Evolutionary conservation across 169 alveolate genomes (phyloP).

Genomic region (Amoebophrya sp.): DNA sequence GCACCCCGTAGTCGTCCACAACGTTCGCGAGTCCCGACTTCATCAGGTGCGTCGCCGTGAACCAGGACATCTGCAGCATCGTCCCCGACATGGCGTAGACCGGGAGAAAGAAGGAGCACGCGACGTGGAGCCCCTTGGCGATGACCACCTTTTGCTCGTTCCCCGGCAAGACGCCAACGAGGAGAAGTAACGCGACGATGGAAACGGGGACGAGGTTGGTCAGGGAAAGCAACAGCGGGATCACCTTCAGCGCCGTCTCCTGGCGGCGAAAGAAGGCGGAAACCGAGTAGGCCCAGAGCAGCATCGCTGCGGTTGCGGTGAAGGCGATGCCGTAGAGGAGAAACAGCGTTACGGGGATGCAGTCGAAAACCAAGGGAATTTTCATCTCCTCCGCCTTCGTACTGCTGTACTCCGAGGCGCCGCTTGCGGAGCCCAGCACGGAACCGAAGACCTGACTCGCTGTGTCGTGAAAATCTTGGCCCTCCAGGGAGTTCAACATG

Average conservation of each 20-base stretch:
- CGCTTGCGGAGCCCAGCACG: too few relatives aligned
- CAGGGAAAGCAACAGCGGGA: not conserved
- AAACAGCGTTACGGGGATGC: not conserved
- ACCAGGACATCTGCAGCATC: not conserved
- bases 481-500: not conserved
- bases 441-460: not conserved
- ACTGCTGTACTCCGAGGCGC: too few relatives aligned
- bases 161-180: not conserved
- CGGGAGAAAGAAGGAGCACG: not conserved
- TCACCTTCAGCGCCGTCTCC: not conserved
- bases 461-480: not conserved
- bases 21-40: too few relatives aligned
- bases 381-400: too few relatives aligned
- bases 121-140: not conserved
- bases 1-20: too few relatives aligned
- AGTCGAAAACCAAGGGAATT: too few relatives aligned
- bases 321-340: not conserved
- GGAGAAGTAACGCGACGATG: not conserved
- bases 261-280: not conserved
- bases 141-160: not conserved
- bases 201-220: not conserved
- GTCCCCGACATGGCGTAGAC: not conserved
- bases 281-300: not conserved
- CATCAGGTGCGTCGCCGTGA: not conserved
- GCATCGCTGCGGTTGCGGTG: not conserved